A percentile compares a stretch with the other conserved stretches of the same genome.
These are phyloP conservation scores for Dentipellis sp. DNA, from an alignment of 768 basidiomycete species.

Conservation along the genomic window DNA sequence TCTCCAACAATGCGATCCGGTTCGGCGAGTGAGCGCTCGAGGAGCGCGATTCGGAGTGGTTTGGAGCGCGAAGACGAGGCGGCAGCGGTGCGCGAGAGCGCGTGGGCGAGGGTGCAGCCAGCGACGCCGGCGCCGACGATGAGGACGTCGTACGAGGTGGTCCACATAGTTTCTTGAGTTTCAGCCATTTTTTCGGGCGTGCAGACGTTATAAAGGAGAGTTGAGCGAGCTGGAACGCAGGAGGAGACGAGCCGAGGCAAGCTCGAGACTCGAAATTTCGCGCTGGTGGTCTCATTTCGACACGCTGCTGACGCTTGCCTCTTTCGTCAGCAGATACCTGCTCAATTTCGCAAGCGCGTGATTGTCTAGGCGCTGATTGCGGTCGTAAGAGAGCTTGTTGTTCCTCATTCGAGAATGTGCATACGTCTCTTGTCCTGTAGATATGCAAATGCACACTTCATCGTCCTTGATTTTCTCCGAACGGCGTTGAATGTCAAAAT, in stretches of 20 bases:
- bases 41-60: slow-evolving; percentile 69
- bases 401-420: too few relatives aligned
- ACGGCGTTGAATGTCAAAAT: too few relatives aligned
- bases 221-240: background rate
- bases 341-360: too few relatives aligned
- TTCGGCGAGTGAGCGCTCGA: slow-evolving; percentile 87
- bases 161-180: slow-evolving; percentile 12
- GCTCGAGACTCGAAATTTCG: background rate
- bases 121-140: slow-evolving; percentile 92
- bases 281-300: too few relatives aligned
- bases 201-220: too few relatives aligned
- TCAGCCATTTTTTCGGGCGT: background rate
- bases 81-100: slow-evolving; percentile 46
- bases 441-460: too few relatives aligned
- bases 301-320: too few relatives aligned
- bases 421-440: too few relatives aligned
- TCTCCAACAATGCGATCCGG: slow-evolving; percentile 98
- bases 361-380: too few relatives aligned
- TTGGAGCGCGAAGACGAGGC: slow-evolving; percentile 30
- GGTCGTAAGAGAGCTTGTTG: too few relatives aligned
- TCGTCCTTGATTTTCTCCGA: too few relatives aligned
- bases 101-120: slow-evolving; percentile 80
- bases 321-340: too few relatives aligned
- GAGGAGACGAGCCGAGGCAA: slow-evolving; percentile 2
- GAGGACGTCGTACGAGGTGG: slow-evolving; percentile 57